Evolutionary conservation across 306 rosid species (phyloP), one percentile per base, ranked within the genome.

Genomic region (Fagus crenata): DNA sequence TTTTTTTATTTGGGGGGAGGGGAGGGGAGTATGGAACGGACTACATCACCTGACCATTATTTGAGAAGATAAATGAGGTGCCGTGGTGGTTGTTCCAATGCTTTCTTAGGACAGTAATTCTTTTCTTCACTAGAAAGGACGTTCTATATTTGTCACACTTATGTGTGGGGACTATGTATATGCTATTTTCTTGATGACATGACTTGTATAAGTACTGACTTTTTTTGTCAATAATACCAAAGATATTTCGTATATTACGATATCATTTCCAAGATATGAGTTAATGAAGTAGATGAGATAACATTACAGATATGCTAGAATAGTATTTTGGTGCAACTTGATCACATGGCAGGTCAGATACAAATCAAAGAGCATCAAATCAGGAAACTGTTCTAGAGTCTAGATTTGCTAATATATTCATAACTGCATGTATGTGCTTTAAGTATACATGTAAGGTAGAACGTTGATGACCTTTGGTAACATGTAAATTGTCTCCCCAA

Each of bases 281-380:
- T 77, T 49, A 72, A 73, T 75, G 54, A 74, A 67, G 54, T 46
- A 56, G 73, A 76, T 9, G n/a, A 58, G 73, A 64, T 80, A 41
- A 42, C 46, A 65, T 65, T 51, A 35, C 14, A 51, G 69, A 65
- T 32, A 53, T 72, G 67, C 76, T 65, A 42, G 58, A 41, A 53
- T 46, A 67, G 63, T 67, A 8, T 32, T 54, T 78, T 53, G 43
- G 58, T 56, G 81, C 85, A 75, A 83, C 85, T 83, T 82, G 86
- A 75, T 84, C 84, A 78, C 75, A 80, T 69, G 80, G 75, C 51
- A 67, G 68, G 69, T 58, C 54, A 33, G 73, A 81, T 64, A 81
- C 77, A 78, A 46, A 18, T 70, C 22, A 72, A 64, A 72, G 69
- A 68, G 73, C 60, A 60, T 81, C 55, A 79, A 36, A 81, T 54